These are phyloP conservation scores for Xylariaceae sp. DNA, from an alignment of 2,329 filamentous ascomycete species.

Conservation along the genomic window DNA sequence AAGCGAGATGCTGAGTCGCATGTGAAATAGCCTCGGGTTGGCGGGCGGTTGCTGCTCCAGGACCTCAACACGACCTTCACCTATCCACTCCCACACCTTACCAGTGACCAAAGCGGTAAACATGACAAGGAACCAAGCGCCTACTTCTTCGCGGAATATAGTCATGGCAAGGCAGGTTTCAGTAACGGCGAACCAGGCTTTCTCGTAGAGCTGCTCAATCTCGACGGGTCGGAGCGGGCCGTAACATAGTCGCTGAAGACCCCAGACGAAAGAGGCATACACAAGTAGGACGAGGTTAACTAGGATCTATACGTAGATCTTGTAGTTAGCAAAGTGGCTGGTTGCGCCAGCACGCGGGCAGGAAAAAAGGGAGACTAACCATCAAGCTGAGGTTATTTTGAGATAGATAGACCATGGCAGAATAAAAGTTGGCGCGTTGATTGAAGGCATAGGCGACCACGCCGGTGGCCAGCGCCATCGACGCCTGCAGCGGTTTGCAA, in stretches of 20 bases:
- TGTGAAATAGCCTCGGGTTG: constrained; percentile 87
- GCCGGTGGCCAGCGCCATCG: constrained; percentile 80
- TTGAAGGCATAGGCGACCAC: constrained; percentile 91
- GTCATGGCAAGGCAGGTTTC: constrained; percentile 98
- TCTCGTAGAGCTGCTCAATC: constrained; percentile 95
- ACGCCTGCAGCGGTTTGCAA: constrained; percentile 52
- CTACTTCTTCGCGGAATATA: constrained; percentile 93
- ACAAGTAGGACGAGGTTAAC: constrained; percentile 87
- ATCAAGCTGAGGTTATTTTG: constrained; percentile 96
- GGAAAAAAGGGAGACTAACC: constrained; percentile 55
- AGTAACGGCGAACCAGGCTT: constrained; percentile 96
- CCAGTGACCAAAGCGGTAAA: constrained; percentile 90
- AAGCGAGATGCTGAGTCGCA: constrained; percentile 79
- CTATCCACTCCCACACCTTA: constrained; percentile 99
- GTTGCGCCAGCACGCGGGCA: background rate
- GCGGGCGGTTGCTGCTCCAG: constrained; percentile 93
- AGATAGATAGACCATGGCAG: constrained; percentile 92
- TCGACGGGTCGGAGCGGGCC: constrained; percentile 90
- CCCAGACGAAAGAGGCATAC: constrained; percentile 82
- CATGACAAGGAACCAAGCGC: constrained; percentile 94
- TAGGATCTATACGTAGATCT: constrained; percentile 66
- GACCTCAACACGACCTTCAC: constrained; percentile 90
- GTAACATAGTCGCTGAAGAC: constrained; percentile 87
- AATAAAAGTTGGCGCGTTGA: constrained; percentile 97
- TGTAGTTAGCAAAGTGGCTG: constrained; percentile 18